These are phyloP conservation scores for Heterobasidion occidentale DNA, from an alignment of 1,284 basidiomycete genomes.

Conservation along the genomic window DNA sequence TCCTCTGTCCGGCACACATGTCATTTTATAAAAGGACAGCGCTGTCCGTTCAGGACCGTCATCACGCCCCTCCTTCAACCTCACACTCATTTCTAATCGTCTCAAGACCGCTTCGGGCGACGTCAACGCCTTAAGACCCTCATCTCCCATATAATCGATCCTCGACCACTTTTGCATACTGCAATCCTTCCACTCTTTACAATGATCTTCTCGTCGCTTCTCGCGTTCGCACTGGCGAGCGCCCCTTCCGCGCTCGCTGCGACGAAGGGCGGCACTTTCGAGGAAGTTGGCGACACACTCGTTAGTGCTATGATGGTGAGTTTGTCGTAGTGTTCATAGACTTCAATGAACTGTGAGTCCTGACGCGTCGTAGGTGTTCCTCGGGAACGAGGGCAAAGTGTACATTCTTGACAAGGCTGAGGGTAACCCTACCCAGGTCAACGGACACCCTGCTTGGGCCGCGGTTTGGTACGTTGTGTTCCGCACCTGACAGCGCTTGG, in stretches of 20 bases:
- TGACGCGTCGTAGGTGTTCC: slow-evolving; percentile 28
- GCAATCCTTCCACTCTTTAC: not conserved
- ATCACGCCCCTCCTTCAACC: not conserved
- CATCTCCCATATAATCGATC: not conserved
- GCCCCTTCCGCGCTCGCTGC: slow-evolving; percentile 19
- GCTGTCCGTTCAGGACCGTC: not conserved
- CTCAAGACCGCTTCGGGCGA: not conserved
- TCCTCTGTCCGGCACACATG: not conserved
- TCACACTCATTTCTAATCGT: not conserved
- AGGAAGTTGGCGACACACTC: slow-evolving; percentile 42
- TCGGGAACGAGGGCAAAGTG: slow-evolving; percentile 34
- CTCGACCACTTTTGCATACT: not conserved
- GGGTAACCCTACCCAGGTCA: slow-evolving; percentile 42
- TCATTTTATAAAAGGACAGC: not conserved
- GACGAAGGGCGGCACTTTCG: slow-evolving; percentile 33
- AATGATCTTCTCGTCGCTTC: slow-evolving; percentile 14
- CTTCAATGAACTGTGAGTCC: not conserved
- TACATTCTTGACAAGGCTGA: slow-evolving; percentile 44
- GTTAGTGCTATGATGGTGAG: slow-evolving; percentile 62
- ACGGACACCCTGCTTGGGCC: slow-evolving; percentile 33
- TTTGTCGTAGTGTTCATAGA: not conserved
- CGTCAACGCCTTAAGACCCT: not conserved
- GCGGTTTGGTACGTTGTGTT: slow-evolving; percentile 22
- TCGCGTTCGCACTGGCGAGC: slow-evolving; percentile 29
- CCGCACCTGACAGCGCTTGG: not conserved